A percentile compares a stretch with the other conserved stretches of the same genome.
These are phyloP conservation scores for Starmerella floricola DNA, from an alignment of 805 yeast genomes.

Conservation along the genomic window DNA sequence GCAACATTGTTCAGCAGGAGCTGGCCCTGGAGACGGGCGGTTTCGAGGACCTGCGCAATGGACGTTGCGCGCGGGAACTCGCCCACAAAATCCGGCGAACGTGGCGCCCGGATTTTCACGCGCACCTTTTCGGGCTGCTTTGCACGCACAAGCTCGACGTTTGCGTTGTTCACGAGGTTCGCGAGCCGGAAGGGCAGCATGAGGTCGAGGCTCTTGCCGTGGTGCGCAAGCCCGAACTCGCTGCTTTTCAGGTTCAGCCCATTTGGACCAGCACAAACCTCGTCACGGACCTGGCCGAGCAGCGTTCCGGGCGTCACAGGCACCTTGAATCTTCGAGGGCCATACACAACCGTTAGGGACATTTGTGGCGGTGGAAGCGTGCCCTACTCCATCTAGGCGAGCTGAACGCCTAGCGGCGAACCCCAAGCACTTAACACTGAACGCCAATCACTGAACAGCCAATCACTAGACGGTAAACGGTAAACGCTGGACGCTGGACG, in stretches of 20 bases:
- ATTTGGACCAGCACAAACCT: constrained; percentile 11
- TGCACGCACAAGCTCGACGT: constrained; percentile 11
- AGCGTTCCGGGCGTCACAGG: constrained; percentile 19
- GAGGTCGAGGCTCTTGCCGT: constrained; percentile 19
- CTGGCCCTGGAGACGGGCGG: constrained; percentile 12
- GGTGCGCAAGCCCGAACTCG: constrained; percentile 14
- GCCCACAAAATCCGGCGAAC: constrained; percentile 16
- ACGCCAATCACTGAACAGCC: too few relatives aligned
- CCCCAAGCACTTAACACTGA: too few relatives aligned
- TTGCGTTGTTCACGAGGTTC: constrained; percentile 20
- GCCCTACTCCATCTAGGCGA: background rate
- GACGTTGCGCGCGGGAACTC: constrained; percentile 8
- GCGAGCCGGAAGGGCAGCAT: constrained; percentile 20
- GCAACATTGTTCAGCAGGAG: constrained; percentile 5
- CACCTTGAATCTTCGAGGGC: constrained; percentile 13
- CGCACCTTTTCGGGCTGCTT: constrained; percentile 7
- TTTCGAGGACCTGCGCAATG: constrained; percentile 5
- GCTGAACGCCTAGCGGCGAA: too few relatives aligned
- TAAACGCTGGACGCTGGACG: too few relatives aligned
- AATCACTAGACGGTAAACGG: too few relatives aligned
- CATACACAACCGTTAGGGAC: constrained; percentile 13
- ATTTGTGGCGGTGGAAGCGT: background rate
- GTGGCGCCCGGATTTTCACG: constrained; percentile 17
- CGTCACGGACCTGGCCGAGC: constrained; percentile 17
- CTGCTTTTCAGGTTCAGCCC: constrained; percentile 7